phyloP scores from a whole-genome alignment of 1,139 yeast species.

The Blastobotrys buckinghamii region DNA sequence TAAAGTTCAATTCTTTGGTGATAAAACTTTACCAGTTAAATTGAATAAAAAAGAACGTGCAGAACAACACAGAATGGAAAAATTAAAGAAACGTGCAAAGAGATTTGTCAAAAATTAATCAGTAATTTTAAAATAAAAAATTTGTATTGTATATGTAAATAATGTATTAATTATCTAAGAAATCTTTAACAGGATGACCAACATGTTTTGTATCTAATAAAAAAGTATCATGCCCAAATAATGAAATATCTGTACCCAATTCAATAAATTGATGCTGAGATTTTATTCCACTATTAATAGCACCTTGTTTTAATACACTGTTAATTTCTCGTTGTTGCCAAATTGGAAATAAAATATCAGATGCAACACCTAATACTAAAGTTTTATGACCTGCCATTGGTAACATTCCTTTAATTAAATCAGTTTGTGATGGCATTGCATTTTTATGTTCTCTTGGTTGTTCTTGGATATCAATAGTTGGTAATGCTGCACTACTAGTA shows the following conservation, averaged over 20 bases:
- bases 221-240: constrained; percentile 90
- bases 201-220: constrained; percentile 70
- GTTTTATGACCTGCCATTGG: constrained; percentile 60
- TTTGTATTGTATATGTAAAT: constrained; percentile 3
- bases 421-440: constrained; percentile 29
- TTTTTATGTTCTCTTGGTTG: constrained; percentile 30
- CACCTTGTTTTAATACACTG: constrained; percentile 47
- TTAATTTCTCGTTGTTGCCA: constrained; percentile 91
- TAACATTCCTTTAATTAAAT: constrained; percentile 59
- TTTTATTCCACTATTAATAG: constrained; percentile 26
- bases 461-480: constrained; percentile 53
- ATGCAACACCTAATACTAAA: constrained; percentile 82
- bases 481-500: constrained; percentile 37
- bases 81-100: constrained; percentile 28
- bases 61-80: constrained; percentile 23
- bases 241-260: constrained; percentile 65
- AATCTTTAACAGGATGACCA: constrained; percentile 67
- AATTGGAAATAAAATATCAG: constrained; percentile 85
- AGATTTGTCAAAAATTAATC: constrained; percentile 11
- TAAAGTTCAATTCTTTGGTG: constrained; percentile 78
- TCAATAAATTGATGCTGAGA: constrained; percentile 54
- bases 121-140: background rate
- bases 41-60: constrained; percentile 28
- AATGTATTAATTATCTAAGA: constrained; percentile 38
- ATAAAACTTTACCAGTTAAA: constrained; percentile 30